Percentiles rank a stretch among this genome's conserved stretches.
Conservation (phyloP, 148 eudicot species). For the Persicaria maculosa region DNA sequence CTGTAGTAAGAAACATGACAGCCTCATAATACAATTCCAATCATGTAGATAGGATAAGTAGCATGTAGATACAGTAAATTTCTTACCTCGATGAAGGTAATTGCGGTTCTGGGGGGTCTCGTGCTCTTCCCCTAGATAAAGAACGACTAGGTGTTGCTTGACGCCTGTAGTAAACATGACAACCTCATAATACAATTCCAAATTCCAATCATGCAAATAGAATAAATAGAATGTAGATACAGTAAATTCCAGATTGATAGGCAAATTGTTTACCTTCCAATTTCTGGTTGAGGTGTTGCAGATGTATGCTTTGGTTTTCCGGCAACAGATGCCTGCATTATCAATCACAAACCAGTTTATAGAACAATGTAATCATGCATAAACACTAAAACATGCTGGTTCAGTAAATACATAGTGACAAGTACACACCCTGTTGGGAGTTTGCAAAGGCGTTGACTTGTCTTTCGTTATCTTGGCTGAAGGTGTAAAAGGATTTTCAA, state of each 20-base stretch:
- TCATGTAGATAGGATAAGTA: no score
- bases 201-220: no score
- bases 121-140: background rate
- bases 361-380: background rate
- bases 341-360: constrained; percentile 9
- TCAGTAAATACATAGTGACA: background rate
- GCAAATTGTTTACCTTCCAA: constrained; percentile 30
- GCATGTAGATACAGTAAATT: background rate
- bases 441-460: constrained; percentile 26
- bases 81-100: background rate
- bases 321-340: constrained; percentile 41
- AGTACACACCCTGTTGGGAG: constrained; percentile 42
- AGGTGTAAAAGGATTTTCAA: constrained; percentile 33
- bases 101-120: constrained; percentile 1
- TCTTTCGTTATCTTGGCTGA: constrained; percentile 34
- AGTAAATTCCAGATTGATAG: background rate
- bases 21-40: no score
- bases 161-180: background rate
- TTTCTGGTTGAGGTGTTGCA: constrained; percentile 33
- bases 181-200: background rate
- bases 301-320: constrained; percentile 25
- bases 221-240: background rate
- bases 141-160: constrained; percentile 1
- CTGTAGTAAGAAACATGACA: no score
- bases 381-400: background rate